A percentile compares a stretch with the other conserved stretches of the same genome.
Evolutionary conservation across 75 land plant species (phyloP).

Genomic region (Cunninghamia lanceolata): DNA sequence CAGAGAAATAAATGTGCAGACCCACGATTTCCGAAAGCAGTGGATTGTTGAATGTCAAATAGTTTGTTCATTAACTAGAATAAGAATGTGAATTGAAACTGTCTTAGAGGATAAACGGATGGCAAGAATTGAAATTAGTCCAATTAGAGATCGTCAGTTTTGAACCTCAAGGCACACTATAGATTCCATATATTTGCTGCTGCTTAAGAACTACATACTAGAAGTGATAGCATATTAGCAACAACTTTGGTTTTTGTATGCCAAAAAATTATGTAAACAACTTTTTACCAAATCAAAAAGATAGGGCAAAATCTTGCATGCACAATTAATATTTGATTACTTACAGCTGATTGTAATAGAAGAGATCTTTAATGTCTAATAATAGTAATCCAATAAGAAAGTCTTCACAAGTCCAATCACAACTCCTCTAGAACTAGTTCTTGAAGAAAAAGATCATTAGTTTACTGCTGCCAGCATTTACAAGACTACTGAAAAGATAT

Average conservation of each 20-base stretch:
- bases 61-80: not conserved
- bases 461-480: conserved; percentile 6
- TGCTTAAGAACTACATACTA: not conserved
- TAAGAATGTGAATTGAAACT: not conserved
- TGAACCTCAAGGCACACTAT: not conserved
- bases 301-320: not conserved
- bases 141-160: not conserved
- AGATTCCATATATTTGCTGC: not conserved
- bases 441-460: not conserved
- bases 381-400: not conserved
- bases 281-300: not conserved
- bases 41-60: not conserved
- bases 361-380: not conserved
- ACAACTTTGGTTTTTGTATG: not conserved
- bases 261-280: not conserved
- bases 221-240: not conserved
- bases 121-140: not conserved
- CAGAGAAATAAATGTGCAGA: not conserved
- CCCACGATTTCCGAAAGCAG: not conserved
- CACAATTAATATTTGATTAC: not conserved
- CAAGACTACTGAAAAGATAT: not conserved
- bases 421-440: not conserved
- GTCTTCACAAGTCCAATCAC: not conserved
- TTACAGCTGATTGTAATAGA: not conserved
- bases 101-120: not conserved